Evolutionary conservation across 1,284 basidiomycete genomes (phyloP).

Genomic region (Moesziomyces sp.): DNA sequence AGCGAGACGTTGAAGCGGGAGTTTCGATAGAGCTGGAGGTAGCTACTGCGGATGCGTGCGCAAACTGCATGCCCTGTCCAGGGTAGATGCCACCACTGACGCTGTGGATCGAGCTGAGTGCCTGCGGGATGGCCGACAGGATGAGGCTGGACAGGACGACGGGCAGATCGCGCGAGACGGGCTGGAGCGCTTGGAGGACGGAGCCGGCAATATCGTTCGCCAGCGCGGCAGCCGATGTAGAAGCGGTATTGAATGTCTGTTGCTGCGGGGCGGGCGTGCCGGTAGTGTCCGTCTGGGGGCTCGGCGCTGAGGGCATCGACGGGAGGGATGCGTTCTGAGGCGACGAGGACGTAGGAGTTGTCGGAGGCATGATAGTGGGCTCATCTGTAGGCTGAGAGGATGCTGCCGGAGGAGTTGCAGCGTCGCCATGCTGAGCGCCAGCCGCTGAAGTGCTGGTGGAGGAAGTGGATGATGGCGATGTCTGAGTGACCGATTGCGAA

Average conservation of each 20-base stretch:
- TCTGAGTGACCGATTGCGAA: neutral
- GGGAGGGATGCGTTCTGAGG: neutral
- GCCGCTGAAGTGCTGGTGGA: neutral
- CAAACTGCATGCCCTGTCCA: too few species aligned
- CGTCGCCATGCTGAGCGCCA: neutral
- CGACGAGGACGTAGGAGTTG: too few species aligned
- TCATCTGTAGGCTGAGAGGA: neutral
- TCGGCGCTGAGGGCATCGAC: neutral
- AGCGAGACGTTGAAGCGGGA: neutral
- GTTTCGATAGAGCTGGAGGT: neutral
- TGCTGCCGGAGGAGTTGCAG: neutral
- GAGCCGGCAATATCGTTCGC: conserved; percentile 10
- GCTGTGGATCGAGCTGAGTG: neutral
- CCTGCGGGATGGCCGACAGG: neutral
- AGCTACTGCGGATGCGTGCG: neutral
- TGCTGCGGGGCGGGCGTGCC: neutral
- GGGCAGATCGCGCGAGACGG: conserved; percentile 8
- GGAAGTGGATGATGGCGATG: neutral
- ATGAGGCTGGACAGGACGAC: conserved; percentile 6
- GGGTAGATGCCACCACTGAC: neutral
- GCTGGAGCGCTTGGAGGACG: conserved; percentile 16
- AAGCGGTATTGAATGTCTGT: neutral
- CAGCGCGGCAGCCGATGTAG: neutral
- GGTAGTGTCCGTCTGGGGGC: neutral
- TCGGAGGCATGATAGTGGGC: too few species aligned